Conservation (phyloP, 371 early-diverging fungal species). For the Lichtheimia ramosa region DNA sequence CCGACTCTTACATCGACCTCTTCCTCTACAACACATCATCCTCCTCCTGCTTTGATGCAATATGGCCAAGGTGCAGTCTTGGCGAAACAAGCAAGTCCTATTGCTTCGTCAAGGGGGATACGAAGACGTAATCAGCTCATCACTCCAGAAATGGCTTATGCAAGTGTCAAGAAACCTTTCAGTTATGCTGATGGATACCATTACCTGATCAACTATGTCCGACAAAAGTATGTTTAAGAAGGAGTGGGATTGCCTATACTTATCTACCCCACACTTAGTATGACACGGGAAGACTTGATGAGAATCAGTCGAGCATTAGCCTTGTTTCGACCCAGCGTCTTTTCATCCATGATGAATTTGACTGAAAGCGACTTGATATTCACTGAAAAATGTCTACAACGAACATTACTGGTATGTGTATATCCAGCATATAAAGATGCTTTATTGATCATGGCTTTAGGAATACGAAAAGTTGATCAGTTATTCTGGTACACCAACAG, state of each 20-base stretch:
- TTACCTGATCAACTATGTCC: constrained; percentile 73
- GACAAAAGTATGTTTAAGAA: constrained; percentile 54
- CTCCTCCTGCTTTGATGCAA: neutral
- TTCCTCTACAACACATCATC: neutral
- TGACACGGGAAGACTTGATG: constrained; percentile 86
- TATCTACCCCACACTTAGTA: constrained; percentile 41
- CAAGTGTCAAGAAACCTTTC: constrained; percentile 59
- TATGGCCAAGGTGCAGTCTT: too few relatives aligned
- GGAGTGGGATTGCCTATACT: neutral
- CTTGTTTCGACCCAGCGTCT: constrained; percentile 87
- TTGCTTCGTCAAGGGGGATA: neutral
- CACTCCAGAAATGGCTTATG: constrained; percentile 23
- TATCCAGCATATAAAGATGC: too few relatives aligned
- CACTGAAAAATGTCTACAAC: constrained; percentile 92
- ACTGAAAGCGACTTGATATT: constrained; percentile 90
- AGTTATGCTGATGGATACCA: constrained; percentile 91
- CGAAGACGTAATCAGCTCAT: neutral
- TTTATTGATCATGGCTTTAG: constrained; percentile 20
- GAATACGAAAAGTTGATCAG: constrained; percentile 90
- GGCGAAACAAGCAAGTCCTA: too few relatives aligned
- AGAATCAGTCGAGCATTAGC: constrained; percentile 88
- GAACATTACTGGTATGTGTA: constrained; percentile 73
- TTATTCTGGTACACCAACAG: constrained; percentile 91
- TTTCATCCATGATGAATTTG: constrained; percentile 89
- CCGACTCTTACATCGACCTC: neutral